Evolutionary conservation across 192 early-diverging fungal species (phyloP).

Genomic region (Chytriomyces sp.): DNA sequence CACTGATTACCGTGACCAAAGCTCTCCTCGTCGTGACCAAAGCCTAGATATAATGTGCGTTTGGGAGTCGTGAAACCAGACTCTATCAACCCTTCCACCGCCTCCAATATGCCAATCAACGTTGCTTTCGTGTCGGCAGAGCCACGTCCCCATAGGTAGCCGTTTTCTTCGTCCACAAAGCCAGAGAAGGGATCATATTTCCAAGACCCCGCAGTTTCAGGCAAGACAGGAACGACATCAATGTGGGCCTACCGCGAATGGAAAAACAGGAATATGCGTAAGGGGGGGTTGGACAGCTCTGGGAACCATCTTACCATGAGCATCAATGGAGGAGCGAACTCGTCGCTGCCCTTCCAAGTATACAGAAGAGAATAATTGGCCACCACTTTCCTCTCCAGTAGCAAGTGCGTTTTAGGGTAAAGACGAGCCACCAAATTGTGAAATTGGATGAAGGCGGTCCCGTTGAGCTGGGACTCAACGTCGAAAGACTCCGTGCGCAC

Average conservation of each 20-base stretch:
- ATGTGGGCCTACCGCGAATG: constrained; percentile 27
- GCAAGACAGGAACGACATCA: constrained; percentile 38
- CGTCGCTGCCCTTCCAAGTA: constrained; percentile 36
- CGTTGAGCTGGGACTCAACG: constrained; percentile 13
- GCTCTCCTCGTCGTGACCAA: constrained; percentile 51
- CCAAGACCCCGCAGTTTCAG: constrained; percentile 27
- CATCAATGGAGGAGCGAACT: constrained; percentile 20
- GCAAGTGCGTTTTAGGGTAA: constrained; percentile 1
- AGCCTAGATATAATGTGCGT: constrained; percentile 37
- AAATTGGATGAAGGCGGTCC: constrained; percentile 9
- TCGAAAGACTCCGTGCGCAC: constrained; percentile 42
- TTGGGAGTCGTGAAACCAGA: constrained; percentile 25
- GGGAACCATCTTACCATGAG: constrained; percentile 13
- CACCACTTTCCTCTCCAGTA: background rate
- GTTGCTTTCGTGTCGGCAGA: constrained; percentile 30
- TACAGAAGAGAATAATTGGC: constrained; percentile 36
- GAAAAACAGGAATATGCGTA: background rate
- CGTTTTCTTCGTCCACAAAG: constrained; percentile 11
- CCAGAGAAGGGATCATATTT: constrained; percentile 32
- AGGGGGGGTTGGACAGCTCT: background rate
- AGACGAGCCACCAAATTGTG: background rate
- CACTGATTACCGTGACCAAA: constrained; percentile 32
- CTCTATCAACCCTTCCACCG: constrained; percentile 35
- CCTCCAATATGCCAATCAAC: constrained; percentile 22
- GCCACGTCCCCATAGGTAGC: constrained; percentile 34